Evolutionary conservation across 176 grass and related monocot species (phyloP).

Genomic region (Aegilops speltoides): DNA sequence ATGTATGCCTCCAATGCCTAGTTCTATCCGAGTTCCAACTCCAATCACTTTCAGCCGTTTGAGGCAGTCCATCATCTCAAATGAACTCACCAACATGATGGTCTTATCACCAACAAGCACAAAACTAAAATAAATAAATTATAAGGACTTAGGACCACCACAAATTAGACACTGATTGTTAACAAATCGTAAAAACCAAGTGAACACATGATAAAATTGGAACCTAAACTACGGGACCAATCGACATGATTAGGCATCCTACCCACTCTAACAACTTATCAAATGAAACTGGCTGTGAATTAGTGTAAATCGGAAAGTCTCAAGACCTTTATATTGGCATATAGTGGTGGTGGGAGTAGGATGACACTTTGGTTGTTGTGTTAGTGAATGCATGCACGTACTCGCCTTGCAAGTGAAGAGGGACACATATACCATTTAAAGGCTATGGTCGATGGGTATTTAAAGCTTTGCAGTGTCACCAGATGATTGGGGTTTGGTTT

Average conservation of each 20-base stretch:
- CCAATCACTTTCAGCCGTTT: not conserved
- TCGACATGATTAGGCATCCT: not conserved
- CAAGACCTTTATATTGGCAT: not conserved
- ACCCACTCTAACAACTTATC: not conserved
- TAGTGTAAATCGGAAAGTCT: not conserved
- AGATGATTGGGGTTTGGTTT: not conserved
- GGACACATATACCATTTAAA: not conserved
- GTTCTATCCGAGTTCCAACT: not conserved
- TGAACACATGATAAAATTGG: not conserved
- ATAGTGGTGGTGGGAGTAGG: not conserved
- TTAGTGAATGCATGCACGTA: not conserved
- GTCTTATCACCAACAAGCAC: too few species aligned
- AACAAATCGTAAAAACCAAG: not conserved
- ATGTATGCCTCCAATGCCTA: not conserved
- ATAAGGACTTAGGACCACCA: too few species aligned
- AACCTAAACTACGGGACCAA: not conserved
- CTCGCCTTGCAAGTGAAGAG: not conserved
- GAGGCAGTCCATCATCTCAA: accelerated
- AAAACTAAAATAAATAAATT: too few species aligned
- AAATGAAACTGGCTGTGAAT: not conserved
- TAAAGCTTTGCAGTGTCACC: not conserved
- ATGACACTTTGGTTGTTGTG: not conserved
- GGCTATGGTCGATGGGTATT: not conserved
- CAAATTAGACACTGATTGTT: not conserved
- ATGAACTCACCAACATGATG: not conserved